Base-by-base conservation (phyloP, 179 eudicot species). In the Spinacia oleracea region DNA sequence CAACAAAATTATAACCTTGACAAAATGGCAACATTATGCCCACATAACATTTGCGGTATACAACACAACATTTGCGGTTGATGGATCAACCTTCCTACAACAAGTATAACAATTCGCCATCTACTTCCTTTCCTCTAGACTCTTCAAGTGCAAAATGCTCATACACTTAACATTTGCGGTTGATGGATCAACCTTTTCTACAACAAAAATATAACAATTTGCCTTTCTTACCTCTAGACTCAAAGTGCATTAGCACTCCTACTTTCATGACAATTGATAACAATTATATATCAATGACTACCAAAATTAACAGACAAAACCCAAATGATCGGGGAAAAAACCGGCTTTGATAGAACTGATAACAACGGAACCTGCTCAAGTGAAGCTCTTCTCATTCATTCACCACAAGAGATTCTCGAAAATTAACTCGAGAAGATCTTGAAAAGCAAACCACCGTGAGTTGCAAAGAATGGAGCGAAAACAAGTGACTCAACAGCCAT, bases 401-500 rank as follows among this genome's bases (percentile, higher is more conserved):
- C 18, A 40, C 56, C 42, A 23, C 40, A 27, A 53, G 31, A 53
- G 66, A 43, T 16, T 6, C 46, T 43, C 11, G 6, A 32, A 53
- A 15, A 9, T 77, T 38, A 16, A 60, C 72, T 45, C 66, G 58
- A 83, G 58, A 85, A 85, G 58, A 88, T 75, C 87, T 87, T 88
- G 81, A 90, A 88, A 14, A 90, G 84, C 76, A 88, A 27, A 14
- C 93, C 91, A 65, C 93, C 91, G 40, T 88, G 93, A 25, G 91
- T 79, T 48, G 93, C 91, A 38, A 90, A 88, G 84, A 90, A 89
- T 9, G 93, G 93, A 50, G 91, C 93, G 62, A 90, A 90, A 55
- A 89, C 91, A 12, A 90, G 87, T 0, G 90, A 90, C 73, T 90
- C 93, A 2, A 90, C 93, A 0, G 93, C 93, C 91, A 90, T 90